Conservation (phyloP, 345 rosid genomes). For the Populus ilicifolia region DNA sequence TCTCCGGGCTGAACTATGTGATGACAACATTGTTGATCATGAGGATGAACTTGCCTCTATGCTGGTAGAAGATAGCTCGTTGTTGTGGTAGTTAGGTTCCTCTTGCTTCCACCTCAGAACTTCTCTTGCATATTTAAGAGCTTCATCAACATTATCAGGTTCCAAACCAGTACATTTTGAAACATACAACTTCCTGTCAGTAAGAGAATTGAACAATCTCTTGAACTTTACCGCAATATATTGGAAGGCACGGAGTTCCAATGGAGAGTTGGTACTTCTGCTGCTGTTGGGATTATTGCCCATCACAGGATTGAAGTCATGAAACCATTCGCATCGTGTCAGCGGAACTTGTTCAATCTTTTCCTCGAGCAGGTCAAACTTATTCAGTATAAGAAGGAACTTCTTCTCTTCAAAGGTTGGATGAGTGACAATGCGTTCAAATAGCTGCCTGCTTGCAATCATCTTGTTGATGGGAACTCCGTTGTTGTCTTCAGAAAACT, state of each 20-base stretch:
- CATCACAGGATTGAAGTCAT: conserved; percentile 62
- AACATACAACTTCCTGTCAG: conserved; percentile 58
- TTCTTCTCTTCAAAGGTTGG: conserved; percentile 55
- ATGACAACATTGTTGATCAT: conserved; percentile 9
- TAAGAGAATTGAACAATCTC: conserved; percentile 47
- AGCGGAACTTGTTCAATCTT: conserved; percentile 59
- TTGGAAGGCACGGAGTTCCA: conserved; percentile 66
- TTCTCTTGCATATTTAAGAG: conserved; percentile 59
- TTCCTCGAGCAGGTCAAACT: conserved; percentile 73
- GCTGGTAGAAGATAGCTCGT: conserved; percentile 45
- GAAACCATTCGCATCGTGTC: conserved; percentile 73
- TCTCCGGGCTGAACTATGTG: neutral
- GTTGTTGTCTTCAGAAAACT: conserved; percentile 40
- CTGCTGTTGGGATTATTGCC: conserved; percentile 29
- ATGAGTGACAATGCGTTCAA: conserved; percentile 53
- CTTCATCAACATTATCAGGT: conserved; percentile 53
- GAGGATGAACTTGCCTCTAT: conserved; percentile 50
- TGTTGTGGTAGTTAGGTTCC: conserved; percentile 17
- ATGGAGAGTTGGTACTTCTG: conserved; percentile 34
- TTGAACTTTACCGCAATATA: conserved; percentile 71
- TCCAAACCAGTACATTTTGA: conserved; percentile 50
- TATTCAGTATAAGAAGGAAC: conserved; percentile 78
- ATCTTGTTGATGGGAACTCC: conserved; percentile 72
- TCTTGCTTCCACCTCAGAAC: conserved; percentile 58
- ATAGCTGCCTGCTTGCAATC: conserved; percentile 65